Conservation (phyloP, 345 rosid genomes). For the Citrus inodora region DNA sequence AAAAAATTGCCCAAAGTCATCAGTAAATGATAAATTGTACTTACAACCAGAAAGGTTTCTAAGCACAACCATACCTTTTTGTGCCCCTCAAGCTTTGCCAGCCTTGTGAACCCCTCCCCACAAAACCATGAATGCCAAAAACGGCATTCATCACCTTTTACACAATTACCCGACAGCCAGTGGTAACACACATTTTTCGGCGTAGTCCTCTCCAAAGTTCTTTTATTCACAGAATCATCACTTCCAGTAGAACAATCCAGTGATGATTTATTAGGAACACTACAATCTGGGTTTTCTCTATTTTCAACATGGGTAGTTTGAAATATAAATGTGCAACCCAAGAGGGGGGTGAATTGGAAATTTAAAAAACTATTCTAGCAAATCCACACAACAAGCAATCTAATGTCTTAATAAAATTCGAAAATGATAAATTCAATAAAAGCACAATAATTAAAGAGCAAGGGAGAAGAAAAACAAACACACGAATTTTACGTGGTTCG, state of each 20-base stretch:
- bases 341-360: too few relatives aligned
- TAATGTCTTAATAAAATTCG: too few relatives aligned
- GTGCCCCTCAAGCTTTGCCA: constrained; percentile 36
- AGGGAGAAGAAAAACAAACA: too few relatives aligned
- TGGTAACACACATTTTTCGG: constrained; percentile 11
- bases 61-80: constrained; percentile 21
- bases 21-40: neutral
- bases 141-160: constrained; percentile 26
- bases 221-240: neutral
- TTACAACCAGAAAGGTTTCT: neutral
- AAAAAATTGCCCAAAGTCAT: neutral
- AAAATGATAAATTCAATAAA: too few relatives aligned
- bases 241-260: neutral
- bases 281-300: neutral
- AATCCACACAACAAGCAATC: too few relatives aligned
- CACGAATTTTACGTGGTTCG: too few relatives aligned
- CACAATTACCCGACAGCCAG: constrained; percentile 30
- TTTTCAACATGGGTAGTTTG: neutral
- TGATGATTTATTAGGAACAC: neutral
- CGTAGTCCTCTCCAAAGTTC: neutral
- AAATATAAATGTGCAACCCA: too few relatives aligned
- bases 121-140: constrained; percentile 28
- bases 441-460: too few relatives aligned
- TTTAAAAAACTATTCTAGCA: too few relatives aligned
- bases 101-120: constrained; percentile 28